Percentiles rank a stretch among this genome's conserved stretches.
phyloP scores from a whole-genome alignment of 2,329 filamentous ascomycete genomes.

The Beauveria caledonica region DNA sequence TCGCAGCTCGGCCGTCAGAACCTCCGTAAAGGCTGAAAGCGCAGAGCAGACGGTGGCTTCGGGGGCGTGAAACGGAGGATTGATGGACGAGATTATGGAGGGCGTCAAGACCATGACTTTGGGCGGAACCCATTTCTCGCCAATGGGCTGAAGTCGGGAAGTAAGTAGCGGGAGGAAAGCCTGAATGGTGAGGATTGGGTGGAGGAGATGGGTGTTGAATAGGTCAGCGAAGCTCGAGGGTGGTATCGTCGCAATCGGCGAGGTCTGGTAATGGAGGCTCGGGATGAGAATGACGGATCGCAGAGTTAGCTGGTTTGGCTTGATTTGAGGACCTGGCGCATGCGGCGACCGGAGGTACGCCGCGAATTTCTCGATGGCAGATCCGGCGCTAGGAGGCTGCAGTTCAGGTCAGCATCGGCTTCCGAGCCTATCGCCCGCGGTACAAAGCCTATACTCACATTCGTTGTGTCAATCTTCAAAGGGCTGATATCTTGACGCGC shows the following conservation, averaged over 20 bases:
- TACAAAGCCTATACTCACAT: slow-evolving; percentile 43
- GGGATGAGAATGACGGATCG: slow-evolving; percentile 79
- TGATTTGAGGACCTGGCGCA: slow-evolving; percentile 65
- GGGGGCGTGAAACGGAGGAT: slow-evolving; percentile 72
- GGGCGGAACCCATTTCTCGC: slow-evolving; percentile 45
- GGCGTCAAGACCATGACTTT: slow-evolving; percentile 73
- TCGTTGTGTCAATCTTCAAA: slow-evolving; percentile 72
- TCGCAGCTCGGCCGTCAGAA: slow-evolving; percentile 69
- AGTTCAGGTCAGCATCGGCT: background rate
- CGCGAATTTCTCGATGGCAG: slow-evolving; percentile 64
- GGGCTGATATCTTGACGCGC: slow-evolving; percentile 75
- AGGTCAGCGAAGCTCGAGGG: slow-evolving; percentile 80
- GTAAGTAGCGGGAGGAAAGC: slow-evolving; percentile 77
- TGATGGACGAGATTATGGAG: slow-evolving; percentile 70
- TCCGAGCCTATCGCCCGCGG: background rate
- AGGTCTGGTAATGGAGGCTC: slow-evolving; percentile 69
- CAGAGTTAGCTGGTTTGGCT: slow-evolving; percentile 66
- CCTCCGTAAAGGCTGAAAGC: slow-evolving; percentile 76
- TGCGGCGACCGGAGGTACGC: slow-evolving; percentile 66
- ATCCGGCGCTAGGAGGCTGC: slow-evolving; percentile 59
- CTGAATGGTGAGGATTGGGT: slow-evolving; percentile 82
- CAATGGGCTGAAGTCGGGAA: slow-evolving; percentile 46
- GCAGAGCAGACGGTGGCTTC: slow-evolving; percentile 82
- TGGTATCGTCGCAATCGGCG: slow-evolving; percentile 76
- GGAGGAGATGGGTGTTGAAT: slow-evolving; percentile 84